phyloP scores from a whole-genome alignment of 2,329 filamentous ascomycete species.

The Grosmannia clavigera region DNA sequence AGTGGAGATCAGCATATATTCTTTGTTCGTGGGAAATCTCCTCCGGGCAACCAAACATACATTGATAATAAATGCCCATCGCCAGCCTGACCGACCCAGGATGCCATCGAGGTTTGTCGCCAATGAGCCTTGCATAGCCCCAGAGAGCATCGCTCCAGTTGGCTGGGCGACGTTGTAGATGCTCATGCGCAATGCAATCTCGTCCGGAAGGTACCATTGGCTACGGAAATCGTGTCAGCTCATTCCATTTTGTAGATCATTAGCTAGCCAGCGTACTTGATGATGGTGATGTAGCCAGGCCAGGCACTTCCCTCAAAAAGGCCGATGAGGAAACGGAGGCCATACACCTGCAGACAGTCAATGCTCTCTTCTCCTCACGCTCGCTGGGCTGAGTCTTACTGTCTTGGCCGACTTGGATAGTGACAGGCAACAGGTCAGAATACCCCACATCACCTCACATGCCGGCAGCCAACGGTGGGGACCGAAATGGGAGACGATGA shows the following conservation, averaged over 20 bases:
- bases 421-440: constrained; percentile 6
- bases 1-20: background rate
- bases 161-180: constrained; percentile 9
- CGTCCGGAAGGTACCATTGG: constrained; percentile 8
- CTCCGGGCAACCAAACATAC: background rate
- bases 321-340: background rate
- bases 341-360: background rate
- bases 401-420: background rate
- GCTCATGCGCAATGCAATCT: constrained; percentile 7
- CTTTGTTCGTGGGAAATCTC: no score
- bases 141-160: constrained; percentile 6
- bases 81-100: constrained; percentile 4
- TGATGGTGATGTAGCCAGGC: constrained; percentile 1
- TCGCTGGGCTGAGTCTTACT: background rate
- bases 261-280: background rate
- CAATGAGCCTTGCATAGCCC: constrained; percentile 5
- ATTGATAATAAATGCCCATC: constrained; percentile 9
- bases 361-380: no score
- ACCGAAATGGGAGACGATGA: constrained; percentile 7
- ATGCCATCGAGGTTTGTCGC: constrained; percentile 3
- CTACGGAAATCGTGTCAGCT: background rate
- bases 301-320: constrained; percentile 1
- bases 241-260: background rate
- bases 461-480: constrained; percentile 1
- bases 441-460: constrained; percentile 4